Evolutionary conservation across 208 protist species (phyloP), one percentile per base, ranked within the genome.

Genomic region (Acanthamoeba triangularis): DNA sequence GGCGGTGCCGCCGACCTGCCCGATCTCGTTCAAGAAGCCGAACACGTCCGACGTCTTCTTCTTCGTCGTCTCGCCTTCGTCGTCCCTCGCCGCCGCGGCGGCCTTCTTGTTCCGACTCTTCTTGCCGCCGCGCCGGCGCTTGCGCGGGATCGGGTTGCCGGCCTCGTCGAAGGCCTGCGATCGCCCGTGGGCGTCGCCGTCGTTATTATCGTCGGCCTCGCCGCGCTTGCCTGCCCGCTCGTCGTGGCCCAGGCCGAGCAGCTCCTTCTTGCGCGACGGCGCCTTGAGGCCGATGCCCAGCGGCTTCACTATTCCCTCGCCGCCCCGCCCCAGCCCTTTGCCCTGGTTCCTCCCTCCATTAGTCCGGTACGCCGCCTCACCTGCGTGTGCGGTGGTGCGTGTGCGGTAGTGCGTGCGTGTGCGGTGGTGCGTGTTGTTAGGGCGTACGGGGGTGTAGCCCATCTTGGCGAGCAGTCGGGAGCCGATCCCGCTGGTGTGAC

Each of bases 291-390:
- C 52, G 52, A 90, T 54, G 25, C 80, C 80, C 80, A 90, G 35
- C 49, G 80, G 80, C 52, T 63, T 90, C 47, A 63, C 80, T n/a
- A 90, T 90, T 11, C 80, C 80, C 52, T 90, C 80, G 52, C 80
- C 49, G 14, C 25, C n/a, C 7, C 52, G 7, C 13, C 80, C 80
- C 35, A 90, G 35, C 4, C 80, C 80, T 35, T 54, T 63, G n/a
- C 80, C 80, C 80, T 90, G 44, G 14, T 25, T 18, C 54, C 14
- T 8, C 54, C 18, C 18, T 8, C 54, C 14, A 25, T 25, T n/a
- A n/a, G n/a, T n/a, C n/a, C n/a, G n/a, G n/a, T n/a, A n/a, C n/a
- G n/a, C n/a, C n/a, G n/a, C n/a, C n/a, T n/a, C n/a, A n/a, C 13
- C 16, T 13, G 23, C 13, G 13, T 37, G 65, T n/a, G 23, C 61